A percentile compares a stretch with the other conserved stretches of the same genome.
Conservation (phyloP, 192 early-diverging fungal genomes). For the Coemansia sp. region DNA sequence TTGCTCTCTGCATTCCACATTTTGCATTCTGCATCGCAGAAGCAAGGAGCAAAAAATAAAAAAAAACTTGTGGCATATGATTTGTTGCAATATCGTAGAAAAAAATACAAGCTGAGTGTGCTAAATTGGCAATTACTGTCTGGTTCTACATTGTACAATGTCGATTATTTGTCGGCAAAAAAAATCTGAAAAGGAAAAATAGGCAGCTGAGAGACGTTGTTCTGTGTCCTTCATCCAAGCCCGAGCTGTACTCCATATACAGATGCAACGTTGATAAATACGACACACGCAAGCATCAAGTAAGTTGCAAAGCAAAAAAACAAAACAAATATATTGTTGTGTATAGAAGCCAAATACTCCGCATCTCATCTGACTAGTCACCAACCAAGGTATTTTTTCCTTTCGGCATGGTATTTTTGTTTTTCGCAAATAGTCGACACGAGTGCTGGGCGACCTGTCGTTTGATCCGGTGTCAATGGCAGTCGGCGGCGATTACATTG, state of each 20-base stretch:
- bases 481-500: slow-evolving; percentile 77
- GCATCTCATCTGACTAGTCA: slow-evolving; percentile 5
- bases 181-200: slow-evolving; percentile 9
- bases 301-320: slow-evolving; percentile 1
- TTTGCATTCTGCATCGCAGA: too few species aligned
- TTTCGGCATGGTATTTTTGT: not conserved
- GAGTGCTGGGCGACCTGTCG: slow-evolving; percentile 68
- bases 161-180: slow-evolving; percentile 3
- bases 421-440: slow-evolving; percentile 41
- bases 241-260: slow-evolving; percentile 78
- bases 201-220: slow-evolving; percentile 94
- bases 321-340: not conserved
- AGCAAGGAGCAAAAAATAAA: slow-evolving; percentile 9
- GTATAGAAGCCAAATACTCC: not conserved
- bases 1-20: too few species aligned
- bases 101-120: not conserved
- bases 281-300: slow-evolving; percentile 54
- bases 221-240: slow-evolving; percentile 66
- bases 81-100: not conserved
- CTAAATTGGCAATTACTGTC: slow-evolving; percentile 8
- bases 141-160: not conserved
- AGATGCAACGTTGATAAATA: slow-evolving; percentile 56
- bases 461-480: slow-evolving; percentile 80
- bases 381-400: slow-evolving; percentile 26
- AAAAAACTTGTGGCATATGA: not conserved